Conservation (phyloP, 176 grass and related monocot genomes). For the Luzula sylvatica region DNA sequence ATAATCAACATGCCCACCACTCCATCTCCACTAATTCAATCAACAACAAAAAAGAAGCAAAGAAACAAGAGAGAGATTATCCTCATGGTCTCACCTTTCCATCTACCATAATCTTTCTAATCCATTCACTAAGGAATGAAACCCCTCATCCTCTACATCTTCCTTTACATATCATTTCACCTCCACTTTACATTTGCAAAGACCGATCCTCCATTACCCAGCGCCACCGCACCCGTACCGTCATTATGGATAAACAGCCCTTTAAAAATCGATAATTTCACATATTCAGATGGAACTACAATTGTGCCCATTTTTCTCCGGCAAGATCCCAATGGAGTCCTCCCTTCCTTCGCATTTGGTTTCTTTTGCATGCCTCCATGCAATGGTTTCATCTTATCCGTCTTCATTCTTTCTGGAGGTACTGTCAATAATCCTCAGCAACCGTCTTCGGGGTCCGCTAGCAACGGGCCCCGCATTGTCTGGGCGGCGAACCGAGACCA, state of each 20-base stretch:
- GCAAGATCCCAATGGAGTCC: slow-evolving; percentile 2
- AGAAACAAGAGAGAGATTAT: neutral
- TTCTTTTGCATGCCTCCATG: slow-evolving; percentile 20
- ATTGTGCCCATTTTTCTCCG: slow-evolving; percentile 11
- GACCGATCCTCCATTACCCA: neutral
- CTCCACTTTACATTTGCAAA: slow-evolving; percentile 11
- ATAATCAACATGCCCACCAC: neutral
- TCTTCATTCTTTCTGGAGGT: slow-evolving; percentile 21
- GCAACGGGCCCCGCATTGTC: slow-evolving; percentile 12
- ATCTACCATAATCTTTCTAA: neutral
- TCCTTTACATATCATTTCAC: slow-evolving; percentile 15
- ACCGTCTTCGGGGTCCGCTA: neutral
- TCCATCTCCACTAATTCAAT: slow-evolving; percentile 2
- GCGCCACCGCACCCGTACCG: neutral
- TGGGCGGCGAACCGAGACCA: slow-evolving; percentile 17
- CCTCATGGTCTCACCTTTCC: slow-evolving; percentile 5
- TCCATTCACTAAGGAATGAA: slow-evolving; percentile 2
- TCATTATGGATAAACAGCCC: slow-evolving; percentile 15
- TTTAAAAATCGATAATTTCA: slow-evolving; percentile 14
- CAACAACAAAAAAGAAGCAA: neutral
- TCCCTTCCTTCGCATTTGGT: slow-evolving; percentile 12
- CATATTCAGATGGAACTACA: slow-evolving; percentile 9
- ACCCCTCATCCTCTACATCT: neutral
- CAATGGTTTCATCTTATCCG: slow-evolving; percentile 7
- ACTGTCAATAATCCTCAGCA: neutral